Evolutionary conservation across 257 asterid genomes (phyloP).

Genomic region (Lithospermum erythrorhizon): DNA sequence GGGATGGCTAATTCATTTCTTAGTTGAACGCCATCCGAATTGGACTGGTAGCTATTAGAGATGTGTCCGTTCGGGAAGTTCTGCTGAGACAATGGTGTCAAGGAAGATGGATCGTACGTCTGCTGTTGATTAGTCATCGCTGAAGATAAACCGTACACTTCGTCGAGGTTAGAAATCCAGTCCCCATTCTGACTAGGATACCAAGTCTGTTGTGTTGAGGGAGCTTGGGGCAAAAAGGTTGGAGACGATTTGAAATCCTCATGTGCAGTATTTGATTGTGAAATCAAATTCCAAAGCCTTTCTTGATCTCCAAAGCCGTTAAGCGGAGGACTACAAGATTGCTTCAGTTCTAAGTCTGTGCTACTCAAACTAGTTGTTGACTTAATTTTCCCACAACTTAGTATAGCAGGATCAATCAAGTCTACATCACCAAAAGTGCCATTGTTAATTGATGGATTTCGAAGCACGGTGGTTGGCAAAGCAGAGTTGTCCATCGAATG

Average conservation of each 20-base stretch:
- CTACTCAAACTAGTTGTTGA: constrained; percentile 25
- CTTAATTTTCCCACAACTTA: constrained; percentile 29
- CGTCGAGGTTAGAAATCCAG: constrained; percentile 22
- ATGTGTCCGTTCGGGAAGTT: constrained; percentile 33
- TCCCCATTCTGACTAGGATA: constrained; percentile 26
- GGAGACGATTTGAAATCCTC: constrained; percentile 37
- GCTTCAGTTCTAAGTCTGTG: constrained; percentile 32
- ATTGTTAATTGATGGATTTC: constrained; percentile 26
- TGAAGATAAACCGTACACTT: constrained; percentile 35
- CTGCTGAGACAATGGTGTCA: constrained; percentile 32
- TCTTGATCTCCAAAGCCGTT: constrained; percentile 44
- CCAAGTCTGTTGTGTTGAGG: constrained; percentile 30
- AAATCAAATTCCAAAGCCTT: constrained; percentile 61
- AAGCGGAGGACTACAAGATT: constrained; percentile 19
- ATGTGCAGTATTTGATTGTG: constrained; percentile 34
- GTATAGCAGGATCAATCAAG: constrained; percentile 44
- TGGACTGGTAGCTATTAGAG: constrained; percentile 31
- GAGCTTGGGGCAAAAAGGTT: constrained; percentile 32
- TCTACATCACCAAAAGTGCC: constrained; percentile 28
- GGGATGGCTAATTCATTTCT: constrained; percentile 34
- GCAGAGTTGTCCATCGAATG: constrained; percentile 32
- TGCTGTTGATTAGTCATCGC: constrained; percentile 37
- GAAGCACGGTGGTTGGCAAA: constrained; percentile 27
- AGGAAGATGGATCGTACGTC: constrained; percentile 29
- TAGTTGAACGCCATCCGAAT: constrained; percentile 34